These are phyloP conservation scores for Chytriomyces sp. DNA, from an alignment of 192 early-diverging fungal species.

Conservation along the genomic window DNA sequence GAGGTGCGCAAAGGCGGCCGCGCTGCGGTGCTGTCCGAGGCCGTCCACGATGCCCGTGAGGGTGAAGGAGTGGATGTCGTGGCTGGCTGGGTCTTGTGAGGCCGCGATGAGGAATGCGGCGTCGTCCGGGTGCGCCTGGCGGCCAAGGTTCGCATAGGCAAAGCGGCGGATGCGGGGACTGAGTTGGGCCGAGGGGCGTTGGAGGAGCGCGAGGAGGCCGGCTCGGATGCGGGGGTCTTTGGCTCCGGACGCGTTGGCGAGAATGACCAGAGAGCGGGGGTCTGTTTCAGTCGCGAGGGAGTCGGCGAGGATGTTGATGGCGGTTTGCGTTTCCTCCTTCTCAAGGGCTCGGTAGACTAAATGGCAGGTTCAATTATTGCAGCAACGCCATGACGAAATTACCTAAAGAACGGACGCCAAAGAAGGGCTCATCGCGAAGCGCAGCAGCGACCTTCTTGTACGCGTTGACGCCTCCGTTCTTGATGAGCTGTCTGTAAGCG, in stretches of 20 bases:
- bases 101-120: conserved; percentile 39
- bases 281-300: conserved; percentile 46
- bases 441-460: conserved; percentile 41
- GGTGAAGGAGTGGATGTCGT: conserved; percentile 36
- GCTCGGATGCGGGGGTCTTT: conserved; percentile 40
- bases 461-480: conserved; percentile 36
- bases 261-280: conserved; percentile 29
- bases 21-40: conserved; percentile 42
- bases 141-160: conserved; percentile 35
- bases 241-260: conserved; percentile 18
- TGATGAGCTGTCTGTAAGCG: conserved; percentile 51
- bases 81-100: conserved; percentile 31
- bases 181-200: neutral
- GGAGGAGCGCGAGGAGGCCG: conserved; percentile 35
- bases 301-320: conserved; percentile 40
- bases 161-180: neutral
- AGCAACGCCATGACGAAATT: neutral
- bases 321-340: conserved; percentile 31
- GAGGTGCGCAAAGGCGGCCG: conserved; percentile 44
- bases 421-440: conserved; percentile 38
- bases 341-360: conserved; percentile 44
- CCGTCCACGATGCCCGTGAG: conserved; percentile 43
- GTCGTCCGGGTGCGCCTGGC: conserved; percentile 51
- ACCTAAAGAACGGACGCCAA: conserved; percentile 38
- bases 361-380: neutral